A percentile compares a stretch with the other conserved stretches of the same genome.
Evolutionary conservation across 371 early-diverging fungal genomes (phyloP).

Genomic region (Lichtheimia ornata): DNA sequence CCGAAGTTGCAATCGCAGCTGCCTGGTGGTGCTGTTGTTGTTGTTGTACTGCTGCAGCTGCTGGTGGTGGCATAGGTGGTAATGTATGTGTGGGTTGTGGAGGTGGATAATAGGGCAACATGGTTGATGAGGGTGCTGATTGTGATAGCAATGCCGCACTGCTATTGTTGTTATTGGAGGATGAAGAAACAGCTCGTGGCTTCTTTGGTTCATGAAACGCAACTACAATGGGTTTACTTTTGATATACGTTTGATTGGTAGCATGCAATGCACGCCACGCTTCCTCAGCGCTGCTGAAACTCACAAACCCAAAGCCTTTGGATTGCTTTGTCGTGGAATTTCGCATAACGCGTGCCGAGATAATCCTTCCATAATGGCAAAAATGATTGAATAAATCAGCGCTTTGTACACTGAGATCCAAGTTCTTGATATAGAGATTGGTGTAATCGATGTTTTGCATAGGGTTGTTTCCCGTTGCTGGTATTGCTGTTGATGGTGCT

Average conservation of each 20-base stretch:
- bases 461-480: not conserved
- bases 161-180: not conserved
- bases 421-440: constrained; percentile 58
- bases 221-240: constrained; percentile 43
- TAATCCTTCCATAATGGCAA: constrained; percentile 49
- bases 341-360: constrained; percentile 55
- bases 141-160: not conserved
- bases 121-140: no score
- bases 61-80: constrained; percentile 1
- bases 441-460: constrained; percentile 31
- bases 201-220: constrained; percentile 55
- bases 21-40: not conserved
- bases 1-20: not conserved
- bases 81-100: not conserved
- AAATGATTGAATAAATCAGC: constrained; percentile 48
- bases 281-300: constrained; percentile 44
- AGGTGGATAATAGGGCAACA: not conserved
- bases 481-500: not conserved
- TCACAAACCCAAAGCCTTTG: constrained; percentile 55
- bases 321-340: constrained; percentile 43
- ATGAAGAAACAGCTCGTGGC: constrained; percentile 15
- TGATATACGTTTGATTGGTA: constrained; percentile 37
- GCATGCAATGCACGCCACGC: constrained; percentile 35
- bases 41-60: not conserved
- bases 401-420: constrained; percentile 50